Conservation (phyloP, 495 filamentous ascomycete genomes). For the Neurospora pannonica region DNA sequence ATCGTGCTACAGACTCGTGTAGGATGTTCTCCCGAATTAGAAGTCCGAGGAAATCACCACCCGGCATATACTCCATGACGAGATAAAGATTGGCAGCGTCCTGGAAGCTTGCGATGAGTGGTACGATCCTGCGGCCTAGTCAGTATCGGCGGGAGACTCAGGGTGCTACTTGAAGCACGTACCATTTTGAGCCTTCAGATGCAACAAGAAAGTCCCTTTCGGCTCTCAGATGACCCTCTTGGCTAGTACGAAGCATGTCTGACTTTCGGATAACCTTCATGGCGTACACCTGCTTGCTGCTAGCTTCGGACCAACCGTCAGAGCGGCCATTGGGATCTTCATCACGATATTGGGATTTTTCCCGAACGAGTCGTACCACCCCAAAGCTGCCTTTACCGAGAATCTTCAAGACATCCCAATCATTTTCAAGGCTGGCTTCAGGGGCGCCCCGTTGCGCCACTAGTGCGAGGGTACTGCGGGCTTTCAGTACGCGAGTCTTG, state of each 20-base stretch:
- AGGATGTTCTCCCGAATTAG: slow-evolving; percentile 75
- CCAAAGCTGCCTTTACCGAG: slow-evolving; percentile 96
- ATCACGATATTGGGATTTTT: slow-evolving; percentile 32
- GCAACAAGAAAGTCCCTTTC: slow-evolving; percentile 87
- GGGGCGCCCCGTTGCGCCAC: slow-evolving; percentile 18
- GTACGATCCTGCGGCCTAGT: slow-evolving; percentile 51
- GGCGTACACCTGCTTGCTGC: slow-evolving; percentile 60
- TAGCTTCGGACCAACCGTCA: slow-evolving; percentile 12
- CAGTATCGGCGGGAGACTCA: neutral
- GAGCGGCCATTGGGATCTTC: slow-evolving; percentile 1
- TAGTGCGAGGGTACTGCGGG: slow-evolving; percentile 37
- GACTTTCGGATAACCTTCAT: slow-evolving; percentile 96
- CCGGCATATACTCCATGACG: slow-evolving; percentile 96
- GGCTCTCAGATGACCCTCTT: slow-evolving; percentile 85
- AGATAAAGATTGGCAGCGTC: slow-evolving; percentile 77
- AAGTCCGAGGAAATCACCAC: slow-evolving; percentile 83
- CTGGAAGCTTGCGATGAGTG: slow-evolving; percentile 81
- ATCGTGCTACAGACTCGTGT: slow-evolving; percentile 64
- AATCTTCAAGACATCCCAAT: slow-evolving; percentile 74
- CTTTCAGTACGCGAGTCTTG: slow-evolving; percentile 59
- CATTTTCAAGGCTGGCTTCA: slow-evolving; percentile 26
- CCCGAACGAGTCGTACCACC: slow-evolving; percentile 73
- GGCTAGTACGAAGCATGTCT: slow-evolving; percentile 77
- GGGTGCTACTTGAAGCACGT: slow-evolving; percentile 5
- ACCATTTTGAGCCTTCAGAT: slow-evolving; percentile 73